A percentile compares a stretch with the other conserved stretches of the same genome.
phyloP scores from a whole-genome alignment of 768 basidiomycete species.

The Mycena crocata region DNA sequence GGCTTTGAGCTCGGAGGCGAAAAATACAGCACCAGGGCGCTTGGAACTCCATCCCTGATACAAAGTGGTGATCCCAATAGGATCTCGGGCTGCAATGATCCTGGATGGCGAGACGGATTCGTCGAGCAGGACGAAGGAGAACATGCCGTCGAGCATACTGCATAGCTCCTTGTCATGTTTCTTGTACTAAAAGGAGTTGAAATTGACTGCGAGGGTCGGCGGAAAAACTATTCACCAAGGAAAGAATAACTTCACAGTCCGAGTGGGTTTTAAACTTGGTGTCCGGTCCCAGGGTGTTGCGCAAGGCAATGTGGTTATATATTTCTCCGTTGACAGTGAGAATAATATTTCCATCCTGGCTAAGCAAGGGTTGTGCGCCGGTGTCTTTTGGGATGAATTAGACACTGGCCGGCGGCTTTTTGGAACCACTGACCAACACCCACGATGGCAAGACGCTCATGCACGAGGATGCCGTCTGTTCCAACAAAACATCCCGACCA shows the following conservation, averaged over 20 bases:
- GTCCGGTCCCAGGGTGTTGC: conserved; percentile 69
- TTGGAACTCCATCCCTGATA: conserved; percentile 96
- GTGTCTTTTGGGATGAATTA: conserved; percentile 68
- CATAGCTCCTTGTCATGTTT: conserved; percentile 84
- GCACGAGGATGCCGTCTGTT: conserved; percentile 84
- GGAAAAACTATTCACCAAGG: conserved; percentile 68
- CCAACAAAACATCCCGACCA: conserved; percentile 98
- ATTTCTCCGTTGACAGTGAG: conserved; percentile 99
- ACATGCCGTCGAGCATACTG: conserved; percentile 94
- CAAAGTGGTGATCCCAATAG: conserved; percentile 97
- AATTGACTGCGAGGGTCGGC: conserved; percentile 16
- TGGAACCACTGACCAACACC: conserved; percentile 82
- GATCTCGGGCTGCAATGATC: conserved; percentile 95
- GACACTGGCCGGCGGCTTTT: background rate
- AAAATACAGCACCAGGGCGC: conserved; percentile 85
- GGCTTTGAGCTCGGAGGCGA: conserved; percentile 96
- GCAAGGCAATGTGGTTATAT: conserved; percentile 93
- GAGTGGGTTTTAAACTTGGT: conserved; percentile 96
- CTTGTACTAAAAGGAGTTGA: conserved; percentile 69
- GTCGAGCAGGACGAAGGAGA: conserved; percentile 96
- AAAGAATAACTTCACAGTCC: conserved; percentile 97
- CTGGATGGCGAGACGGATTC: conserved; percentile 90
- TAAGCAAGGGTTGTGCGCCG: conserved; percentile 94
- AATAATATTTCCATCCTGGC: conserved; percentile 84
- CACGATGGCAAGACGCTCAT: conserved; percentile 97